A percentile compares a stretch with the other conserved stretches of the same genome.
phyloP scores from a whole-genome alignment of 495 filamentous ascomycete species.

The Trypethelium eluteriae region DNA sequence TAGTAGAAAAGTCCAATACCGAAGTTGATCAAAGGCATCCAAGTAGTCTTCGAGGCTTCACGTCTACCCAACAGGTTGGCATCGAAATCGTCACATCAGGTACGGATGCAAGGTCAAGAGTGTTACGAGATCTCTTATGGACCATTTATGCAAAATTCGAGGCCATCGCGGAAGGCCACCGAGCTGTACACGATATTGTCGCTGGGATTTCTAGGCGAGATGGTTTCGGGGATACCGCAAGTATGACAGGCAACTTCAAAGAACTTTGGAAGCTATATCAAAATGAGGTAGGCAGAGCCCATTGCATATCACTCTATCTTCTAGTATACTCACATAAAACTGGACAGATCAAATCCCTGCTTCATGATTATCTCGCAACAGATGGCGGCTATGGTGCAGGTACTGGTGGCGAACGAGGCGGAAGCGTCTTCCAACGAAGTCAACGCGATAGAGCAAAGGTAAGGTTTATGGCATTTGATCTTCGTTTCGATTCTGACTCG shows the following conservation, averaged over 20 bases:
- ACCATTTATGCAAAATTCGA: constrained; percentile 95
- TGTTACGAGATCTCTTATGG: constrained; percentile 80
- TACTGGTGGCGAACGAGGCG: constrained; percentile 41
- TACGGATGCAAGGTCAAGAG: constrained; percentile 61
- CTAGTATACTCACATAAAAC: background rate
- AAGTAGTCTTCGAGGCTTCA: constrained; percentile 51
- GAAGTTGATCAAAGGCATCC: constrained; percentile 91
- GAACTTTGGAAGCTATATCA: constrained; percentile 91
- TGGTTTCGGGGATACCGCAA: constrained; percentile 45
- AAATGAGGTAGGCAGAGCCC: constrained; percentile 49
- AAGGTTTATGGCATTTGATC: constrained; percentile 2
- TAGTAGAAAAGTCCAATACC: constrained; percentile 89
- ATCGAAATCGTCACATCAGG: constrained; percentile 49
- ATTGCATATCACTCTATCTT: background rate
- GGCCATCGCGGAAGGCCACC: constrained; percentile 90
- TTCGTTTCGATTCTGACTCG: background rate
- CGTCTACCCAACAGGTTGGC: constrained; percentile 37
- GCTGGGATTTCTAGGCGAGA: constrained; percentile 73
- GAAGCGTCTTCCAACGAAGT: constrained; percentile 51
- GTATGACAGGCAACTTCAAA: constrained; percentile 71
- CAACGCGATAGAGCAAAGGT: constrained; percentile 64
- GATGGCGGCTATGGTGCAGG: constrained; percentile 55
- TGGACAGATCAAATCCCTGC: constrained; percentile 69
- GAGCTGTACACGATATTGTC: constrained; percentile 85
- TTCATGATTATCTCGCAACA: constrained; percentile 97